These are phyloP conservation scores for Beauveria rudraprayagi DNA, from an alignment of 2,329 filamentous ascomycete species.

Conservation along the genomic window DNA sequence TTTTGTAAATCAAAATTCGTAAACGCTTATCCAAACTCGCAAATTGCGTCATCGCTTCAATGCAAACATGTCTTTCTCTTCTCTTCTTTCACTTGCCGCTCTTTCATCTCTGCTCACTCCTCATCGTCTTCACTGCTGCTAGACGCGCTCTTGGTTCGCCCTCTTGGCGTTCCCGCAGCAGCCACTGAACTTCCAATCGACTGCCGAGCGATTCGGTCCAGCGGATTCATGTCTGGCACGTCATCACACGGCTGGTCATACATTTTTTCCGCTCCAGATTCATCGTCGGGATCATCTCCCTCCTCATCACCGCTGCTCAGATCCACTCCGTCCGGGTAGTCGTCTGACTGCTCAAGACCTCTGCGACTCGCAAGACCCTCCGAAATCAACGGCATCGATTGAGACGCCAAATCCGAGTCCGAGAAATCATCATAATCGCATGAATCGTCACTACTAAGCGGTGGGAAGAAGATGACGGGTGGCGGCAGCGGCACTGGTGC, in stretches of 20 bases:
- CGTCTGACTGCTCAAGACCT: slow-evolving; percentile 31
- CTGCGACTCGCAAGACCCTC: slow-evolving; percentile 25
- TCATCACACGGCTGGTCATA: slow-evolving; percentile 19
- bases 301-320: slow-evolving; percentile 35
- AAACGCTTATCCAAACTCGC: background rate
- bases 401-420: slow-evolving; percentile 21
- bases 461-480: slow-evolving; percentile 43
- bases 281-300: slow-evolving; percentile 31
- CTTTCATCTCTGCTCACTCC: background rate
- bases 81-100: background rate
- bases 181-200: slow-evolving; percentile 26
- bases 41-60: background rate
- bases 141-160: slow-evolving; percentile 24
- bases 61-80: background rate
- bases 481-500: slow-evolving; percentile 43
- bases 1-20: background rate
- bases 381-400: slow-evolving; percentile 16
- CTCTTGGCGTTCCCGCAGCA: slow-evolving; percentile 23
- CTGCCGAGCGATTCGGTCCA: slow-evolving; percentile 9
- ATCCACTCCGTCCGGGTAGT: slow-evolving; percentile 32
- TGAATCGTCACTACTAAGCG: slow-evolving; percentile 35
- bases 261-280: slow-evolving; percentile 22
- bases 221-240: slow-evolving; percentile 7
- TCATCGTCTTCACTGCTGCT: slow-evolving; percentile 14
- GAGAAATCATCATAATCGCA: slow-evolving; percentile 24